Evolutionary conservation across 2,329 filamentous ascomycete species (phyloP).

Genomic region (Lasiodiplodia sp.): DNA sequence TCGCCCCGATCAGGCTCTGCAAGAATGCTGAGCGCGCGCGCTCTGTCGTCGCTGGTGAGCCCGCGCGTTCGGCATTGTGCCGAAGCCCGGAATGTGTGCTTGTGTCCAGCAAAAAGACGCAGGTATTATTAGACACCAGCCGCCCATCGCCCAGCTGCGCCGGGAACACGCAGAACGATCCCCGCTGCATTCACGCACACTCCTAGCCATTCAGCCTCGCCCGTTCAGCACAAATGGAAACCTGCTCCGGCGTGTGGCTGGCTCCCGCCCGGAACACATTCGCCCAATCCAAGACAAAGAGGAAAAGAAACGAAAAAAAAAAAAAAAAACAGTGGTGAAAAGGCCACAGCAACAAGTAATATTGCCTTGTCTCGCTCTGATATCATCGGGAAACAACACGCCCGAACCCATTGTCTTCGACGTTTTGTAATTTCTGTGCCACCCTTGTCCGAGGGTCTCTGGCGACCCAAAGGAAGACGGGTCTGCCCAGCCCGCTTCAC

Average conservation of each 20-base stretch:
- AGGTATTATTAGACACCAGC: conserved; percentile 24
- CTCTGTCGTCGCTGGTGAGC: not conserved
- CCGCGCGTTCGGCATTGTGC: conserved; percentile 18
- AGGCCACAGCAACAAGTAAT: conserved; percentile 12
- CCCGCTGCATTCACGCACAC: not conserved
- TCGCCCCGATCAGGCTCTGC: conserved; percentile 11
- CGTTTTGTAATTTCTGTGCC: conserved; percentile 29
- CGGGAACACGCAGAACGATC: conserved; percentile 13
- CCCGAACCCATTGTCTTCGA: conserved; percentile 20
- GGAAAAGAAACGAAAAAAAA: not conserved
- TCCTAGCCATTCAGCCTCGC: conserved; percentile 12
- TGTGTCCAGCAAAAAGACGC: conserved; percentile 23
- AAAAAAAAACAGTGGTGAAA: not conserved
- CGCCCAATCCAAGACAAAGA: conserved; percentile 12
- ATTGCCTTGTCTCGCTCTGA: conserved; percentile 20
- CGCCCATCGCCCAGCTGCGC: not conserved
- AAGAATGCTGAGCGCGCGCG: conserved; percentile 5
- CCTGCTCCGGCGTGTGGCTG: conserved; percentile 16
- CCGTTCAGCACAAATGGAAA: not conserved
- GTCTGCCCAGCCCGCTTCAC: conserved; percentile 15
- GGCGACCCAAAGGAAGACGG: not conserved
- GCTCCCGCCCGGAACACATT: not conserved
- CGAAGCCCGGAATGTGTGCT: conserved; percentile 26
- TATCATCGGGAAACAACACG: conserved; percentile 16
- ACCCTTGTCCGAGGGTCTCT: conserved; percentile 18